Percentiles rank a stretch among this genome's conserved stretches.
Conservation (phyloP, 208 protist species). For the Trypanosoma melophagium region DNA sequence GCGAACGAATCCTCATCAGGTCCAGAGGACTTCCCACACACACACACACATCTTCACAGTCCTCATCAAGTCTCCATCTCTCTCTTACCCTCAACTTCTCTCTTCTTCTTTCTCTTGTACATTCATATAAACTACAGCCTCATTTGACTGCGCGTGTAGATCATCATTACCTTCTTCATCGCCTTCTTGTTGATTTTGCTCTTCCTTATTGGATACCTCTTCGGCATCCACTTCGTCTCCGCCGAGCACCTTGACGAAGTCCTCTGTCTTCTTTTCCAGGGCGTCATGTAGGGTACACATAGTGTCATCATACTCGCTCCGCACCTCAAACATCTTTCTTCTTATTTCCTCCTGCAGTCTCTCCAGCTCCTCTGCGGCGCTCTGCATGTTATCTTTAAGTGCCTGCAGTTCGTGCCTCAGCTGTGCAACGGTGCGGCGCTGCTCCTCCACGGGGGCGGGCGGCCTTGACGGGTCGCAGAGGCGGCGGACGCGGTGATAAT, state of each 20-base stretch:
- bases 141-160: not conserved
- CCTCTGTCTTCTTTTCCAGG: conserved; percentile 56
- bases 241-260: conserved; percentile 40
- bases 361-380: conserved; percentile 35
- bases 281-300: conserved; percentile 76
- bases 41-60: too few species aligned
- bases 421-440: conserved; percentile 16
- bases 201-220: conserved; percentile 8
- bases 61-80: too few species aligned
- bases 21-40: too few species aligned
- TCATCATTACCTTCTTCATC: conserved; percentile 1
- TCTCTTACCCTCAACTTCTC: too few species aligned
- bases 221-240: conserved; percentile 4
- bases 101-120: not conserved
- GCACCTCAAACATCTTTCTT: conserved; percentile 45
- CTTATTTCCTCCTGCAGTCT: conserved; percentile 36
- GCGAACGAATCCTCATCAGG: too few species aligned
- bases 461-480: conserved; percentile 37
- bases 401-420: conserved; percentile 57
- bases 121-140: not conserved
- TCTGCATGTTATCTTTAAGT: conserved; percentile 41
- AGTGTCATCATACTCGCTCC: conserved; percentile 69
- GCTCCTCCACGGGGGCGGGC: conserved; percentile 18
- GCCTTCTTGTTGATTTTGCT: not conserved
- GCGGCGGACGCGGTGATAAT: conserved; percentile 59